Evolutionary conservation across 495 filamentous ascomycete genomes (phyloP), one percentile per base, ranked within the genome.

Genomic region (Penicillium bialowiezense): DNA sequence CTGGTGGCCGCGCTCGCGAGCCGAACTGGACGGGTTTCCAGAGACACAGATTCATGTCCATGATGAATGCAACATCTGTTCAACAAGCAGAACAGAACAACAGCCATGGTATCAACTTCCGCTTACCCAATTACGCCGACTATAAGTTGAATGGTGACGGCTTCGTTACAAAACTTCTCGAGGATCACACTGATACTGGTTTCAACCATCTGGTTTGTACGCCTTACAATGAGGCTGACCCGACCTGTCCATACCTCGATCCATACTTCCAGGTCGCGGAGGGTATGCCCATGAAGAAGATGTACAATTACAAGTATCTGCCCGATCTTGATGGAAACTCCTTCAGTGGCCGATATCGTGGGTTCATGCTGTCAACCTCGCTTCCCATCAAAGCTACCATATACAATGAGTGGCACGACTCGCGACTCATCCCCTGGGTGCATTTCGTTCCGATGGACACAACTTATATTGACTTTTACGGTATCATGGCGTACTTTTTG

Each of bases 11-110:
- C 14, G 59, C 63, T 38, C 21, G 34, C 7, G 44, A 44, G n/a
- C 38, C 48, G 20, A 49, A 55, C 8, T 75, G 72, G 73, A 55
- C 50, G 0, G 33, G 55, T 6, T 65, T 68, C 33, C 75, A 78
- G 36, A 61, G 75, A 6, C 75, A 78, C 40, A 60, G 73, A 1
- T 71, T 78, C 48, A 55, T 78, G 20, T 68, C 78, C 41, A 85
- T 88, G 81, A 68, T 80, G 34, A 90, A 90, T 56, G 73, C 67
- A 3, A 81, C 80, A 0, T 60, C 68, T 14, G 73, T 88, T 0
- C 41, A 54, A 0, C 51, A 50, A 1, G 75, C 76, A 4, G 55
- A 72, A 19, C 34, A 42, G 12, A 35, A 44, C 26, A 23, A 35
- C 7, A 56, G 54, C 36, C 52, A 55, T 20, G 14, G 32, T 1